Evolutionary conservation across 352 stramenopile species (phyloP), one percentile per base, ranked within the genome.

Genomic region (Phytopythium sindhum): DNA sequence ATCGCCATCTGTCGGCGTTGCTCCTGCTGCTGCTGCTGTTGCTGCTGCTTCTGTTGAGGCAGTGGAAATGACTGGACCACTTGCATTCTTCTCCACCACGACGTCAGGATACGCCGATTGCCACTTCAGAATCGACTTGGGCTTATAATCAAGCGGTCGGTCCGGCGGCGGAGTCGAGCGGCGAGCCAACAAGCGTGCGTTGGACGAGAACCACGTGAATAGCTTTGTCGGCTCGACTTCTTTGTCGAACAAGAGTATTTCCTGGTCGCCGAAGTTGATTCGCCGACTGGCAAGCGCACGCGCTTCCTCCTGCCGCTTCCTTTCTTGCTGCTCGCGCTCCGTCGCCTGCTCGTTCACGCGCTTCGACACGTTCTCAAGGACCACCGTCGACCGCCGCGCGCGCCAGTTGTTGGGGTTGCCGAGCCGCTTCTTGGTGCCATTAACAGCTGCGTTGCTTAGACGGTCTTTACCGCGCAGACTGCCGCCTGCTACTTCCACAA

Each of bases 311-410:
- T 61, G 31, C 21, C 53, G 59, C 39, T 54, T 66, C 35, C 73
- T 65, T 11, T 66, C 64, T 57, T 73, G 65, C 26, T 73, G 66
- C 23, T 54, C 57, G 28, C 35, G 37, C 37, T 62, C 44, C 10
- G 42, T 24, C 19, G 66, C 59, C 17, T 74, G 69, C 15, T 73
- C 69, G 10, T 55, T 81, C 19, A 83, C 48, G 8, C 77, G 72
- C 56, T 67, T 74, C 28, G 33, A 72, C 14, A 86, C 73, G 37
- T 75, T 67, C 63, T 86, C 74, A 6, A 83, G 51, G 3, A 86
- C 66, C 9, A 84, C 70, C 8, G 78, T 86, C 12, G 78, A 83
- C 23, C 78, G 73, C 21, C 78, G 69, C n/a, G 78, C 75, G 29
- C 67, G 65, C 68, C 77, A 81, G 65, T 78, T 81, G 48, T 75